These are phyloP conservation scores for Penicillium sp. DNA, from an alignment of 2,329 filamentous ascomycete genomes.

Conservation along the genomic window DNA sequence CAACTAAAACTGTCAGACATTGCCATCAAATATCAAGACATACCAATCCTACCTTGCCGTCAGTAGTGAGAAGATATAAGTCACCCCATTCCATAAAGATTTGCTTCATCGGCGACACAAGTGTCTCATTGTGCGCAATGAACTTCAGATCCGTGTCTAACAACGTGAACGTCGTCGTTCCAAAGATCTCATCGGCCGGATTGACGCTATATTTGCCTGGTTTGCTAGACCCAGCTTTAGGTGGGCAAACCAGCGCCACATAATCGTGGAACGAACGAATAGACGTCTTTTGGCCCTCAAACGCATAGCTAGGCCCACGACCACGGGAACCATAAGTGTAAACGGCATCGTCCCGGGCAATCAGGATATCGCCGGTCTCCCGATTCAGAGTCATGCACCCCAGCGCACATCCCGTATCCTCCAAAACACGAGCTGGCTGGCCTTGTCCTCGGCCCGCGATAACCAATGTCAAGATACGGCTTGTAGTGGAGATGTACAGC, in stretches of 20 bases:
- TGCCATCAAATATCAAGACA: neutral
- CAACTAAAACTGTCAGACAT: conserved; percentile 55
- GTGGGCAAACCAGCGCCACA: conserved; percentile 81
- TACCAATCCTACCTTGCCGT: conserved; percentile 73
- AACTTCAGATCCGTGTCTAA: conserved; percentile 91
- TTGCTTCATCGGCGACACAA: conserved; percentile 75
- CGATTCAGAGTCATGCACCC: conserved; percentile 91
- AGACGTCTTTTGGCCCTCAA: conserved; percentile 84
- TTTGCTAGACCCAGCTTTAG: conserved; percentile 55
- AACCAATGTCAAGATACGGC: conserved; percentile 78
- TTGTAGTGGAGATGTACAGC: conserved; percentile 89
- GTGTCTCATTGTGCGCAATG: conserved; percentile 82
- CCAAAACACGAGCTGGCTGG: conserved; percentile 81
- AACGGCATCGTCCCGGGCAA: conserved; percentile 92
- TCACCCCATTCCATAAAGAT: conserved; percentile 89
- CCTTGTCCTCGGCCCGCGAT: conserved; percentile 89
- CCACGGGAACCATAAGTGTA: conserved; percentile 89
- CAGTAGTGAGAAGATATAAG: conserved; percentile 83
- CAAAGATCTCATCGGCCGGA: conserved; percentile 76
- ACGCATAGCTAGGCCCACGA: conserved; percentile 82
- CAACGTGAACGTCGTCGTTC: conserved; percentile 82
- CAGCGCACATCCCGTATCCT: conserved; percentile 87
- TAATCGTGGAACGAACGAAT: conserved; percentile 82
- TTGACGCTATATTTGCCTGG: conserved; percentile 72
- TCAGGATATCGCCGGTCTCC: conserved; percentile 77